Evolutionary conservation across 78 protist genomes (phyloP).

Genomic region (Cyanophora paradoxa): DNA sequence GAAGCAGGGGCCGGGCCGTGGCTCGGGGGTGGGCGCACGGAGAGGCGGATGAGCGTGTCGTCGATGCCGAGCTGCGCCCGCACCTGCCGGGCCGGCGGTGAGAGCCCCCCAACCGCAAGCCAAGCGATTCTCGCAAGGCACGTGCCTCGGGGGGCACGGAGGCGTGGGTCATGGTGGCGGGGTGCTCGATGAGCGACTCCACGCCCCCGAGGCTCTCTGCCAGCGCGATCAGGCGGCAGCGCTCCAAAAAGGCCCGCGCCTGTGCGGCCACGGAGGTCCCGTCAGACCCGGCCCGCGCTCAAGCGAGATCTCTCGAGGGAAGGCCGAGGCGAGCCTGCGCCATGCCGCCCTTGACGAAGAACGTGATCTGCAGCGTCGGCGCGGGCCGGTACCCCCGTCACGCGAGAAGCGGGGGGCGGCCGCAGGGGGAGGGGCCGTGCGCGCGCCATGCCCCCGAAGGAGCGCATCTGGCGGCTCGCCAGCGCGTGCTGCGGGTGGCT

Average conservation of each 20-base stretch:
- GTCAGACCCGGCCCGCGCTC: no score
- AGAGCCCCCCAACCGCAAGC: no score
- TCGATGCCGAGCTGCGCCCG: slow-evolving; percentile 54
- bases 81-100: no score
- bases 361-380: slow-evolving; percentile 47
- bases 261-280: no score
- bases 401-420: no score
- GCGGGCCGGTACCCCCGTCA: slow-evolving; percentile 31
- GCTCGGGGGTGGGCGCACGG: no score
- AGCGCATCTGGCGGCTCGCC: slow-evolving; percentile 57
- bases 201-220: slow-evolving; percentile 68
- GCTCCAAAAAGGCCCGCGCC: slow-evolving; percentile 44
- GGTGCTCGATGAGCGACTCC: slow-evolving; percentile 35
- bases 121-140: no score
- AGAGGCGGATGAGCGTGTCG: slow-evolving; percentile 26
- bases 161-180: slow-evolving; percentile 64
- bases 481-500: slow-evolving; percentile 68
- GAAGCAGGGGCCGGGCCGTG: no score
- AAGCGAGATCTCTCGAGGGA: no score
- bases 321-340: slow-evolving; percentile 21
- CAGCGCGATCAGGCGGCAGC: slow-evolving; percentile 42
- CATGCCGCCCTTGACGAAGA: slow-evolving; percentile 45
- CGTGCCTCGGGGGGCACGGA: slow-evolving; percentile 59
- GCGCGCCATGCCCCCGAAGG: slow-evolving; percentile 12
- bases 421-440: no score